These are phyloP conservation scores for Middelhovenomyces tepae DNA, from an alignment of 805 yeast genomes.

Conservation along the genomic window DNA sequence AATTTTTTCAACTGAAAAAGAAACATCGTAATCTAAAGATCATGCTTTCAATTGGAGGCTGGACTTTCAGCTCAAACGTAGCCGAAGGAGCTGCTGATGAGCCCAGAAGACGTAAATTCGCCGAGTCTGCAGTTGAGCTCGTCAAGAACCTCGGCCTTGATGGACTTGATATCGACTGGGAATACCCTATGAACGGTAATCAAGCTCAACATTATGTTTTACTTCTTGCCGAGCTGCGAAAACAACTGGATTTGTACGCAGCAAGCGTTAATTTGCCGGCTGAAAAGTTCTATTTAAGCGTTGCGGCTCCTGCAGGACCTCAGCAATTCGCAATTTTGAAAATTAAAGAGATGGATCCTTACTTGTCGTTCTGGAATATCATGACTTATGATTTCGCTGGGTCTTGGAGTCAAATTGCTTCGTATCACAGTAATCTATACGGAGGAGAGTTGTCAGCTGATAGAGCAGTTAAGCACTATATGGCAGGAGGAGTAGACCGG, in stretches of 20 bases:
- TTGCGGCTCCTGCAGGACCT: conserved; percentile 68
- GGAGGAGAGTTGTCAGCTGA: conserved; percentile 41
- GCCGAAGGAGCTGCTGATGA: conserved; percentile 35
- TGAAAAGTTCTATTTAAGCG: conserved; percentile 41
- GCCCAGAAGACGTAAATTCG: conserved; percentile 37
- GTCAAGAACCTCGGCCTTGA: conserved; percentile 60
- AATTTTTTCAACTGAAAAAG: conserved; percentile 40
- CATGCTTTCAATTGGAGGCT: conserved; percentile 80
- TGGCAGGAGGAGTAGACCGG: conserved; percentile 35
- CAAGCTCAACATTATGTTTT: conserved; percentile 40
- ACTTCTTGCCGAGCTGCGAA: conserved; percentile 36
- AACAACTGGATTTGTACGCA: conserved; percentile 35
- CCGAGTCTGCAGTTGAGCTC: conserved; percentile 37
- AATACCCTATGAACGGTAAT: conserved; percentile 50
- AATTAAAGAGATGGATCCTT: conserved; percentile 46
- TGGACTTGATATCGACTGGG: conserved; percentile 95
- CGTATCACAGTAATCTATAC: conserved; percentile 65
- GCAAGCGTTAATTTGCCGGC: conserved; percentile 14
- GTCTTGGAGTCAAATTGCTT: conserved; percentile 53
- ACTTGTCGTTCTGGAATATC: conserved; percentile 65
- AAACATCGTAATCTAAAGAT: conserved; percentile 39
- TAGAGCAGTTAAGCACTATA: conserved; percentile 38
- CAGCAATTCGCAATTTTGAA: conserved; percentile 37
- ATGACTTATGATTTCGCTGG: conserved; percentile 92
- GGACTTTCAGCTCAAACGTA: conserved; percentile 46